phyloP scores from a whole-genome alignment of 208 protist genomes.

The Leishmania arabica region DNA sequence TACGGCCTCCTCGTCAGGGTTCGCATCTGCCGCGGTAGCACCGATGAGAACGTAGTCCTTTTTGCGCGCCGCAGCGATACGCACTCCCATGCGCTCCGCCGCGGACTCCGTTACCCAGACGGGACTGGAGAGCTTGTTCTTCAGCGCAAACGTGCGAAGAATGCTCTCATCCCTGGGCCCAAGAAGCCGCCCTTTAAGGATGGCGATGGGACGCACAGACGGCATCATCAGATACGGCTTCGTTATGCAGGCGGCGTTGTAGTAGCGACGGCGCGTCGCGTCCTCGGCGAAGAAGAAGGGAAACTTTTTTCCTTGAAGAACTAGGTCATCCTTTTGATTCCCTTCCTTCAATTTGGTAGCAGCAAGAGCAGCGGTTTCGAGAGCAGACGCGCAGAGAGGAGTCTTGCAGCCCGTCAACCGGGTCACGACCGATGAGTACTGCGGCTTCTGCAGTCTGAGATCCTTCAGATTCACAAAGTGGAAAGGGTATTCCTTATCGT shows the following conservation, averaged over 20 bases:
- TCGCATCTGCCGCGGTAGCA: conserved; percentile 45
- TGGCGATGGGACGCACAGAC: conserved; percentile 76
- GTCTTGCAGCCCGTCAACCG: conserved; percentile 14
- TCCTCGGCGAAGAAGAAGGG: conserved; percentile 84
- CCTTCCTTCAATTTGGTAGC: not conserved
- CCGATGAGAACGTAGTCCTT: conserved; percentile 77
- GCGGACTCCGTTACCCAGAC: conserved; percentile 76
- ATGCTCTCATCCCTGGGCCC: conserved; percentile 80
- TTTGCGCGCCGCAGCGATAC: conserved; percentile 54
- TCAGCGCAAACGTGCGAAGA: conserved; percentile 74
- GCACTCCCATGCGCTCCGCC: conserved; percentile 66
- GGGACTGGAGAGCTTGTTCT: conserved; percentile 86
- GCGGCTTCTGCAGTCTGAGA: conserved; percentile 57
- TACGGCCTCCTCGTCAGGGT: conserved; percentile 45
- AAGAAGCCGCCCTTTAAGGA: conserved; percentile 77
- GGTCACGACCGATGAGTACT: conserved; percentile 37
- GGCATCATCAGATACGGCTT: conserved; percentile 80
- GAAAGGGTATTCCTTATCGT: conserved; percentile 74
- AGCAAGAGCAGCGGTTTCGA: not conserved
- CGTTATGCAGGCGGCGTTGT: conserved; percentile 78
- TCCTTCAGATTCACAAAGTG: conserved; percentile 89
- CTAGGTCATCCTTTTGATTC: not conserved
- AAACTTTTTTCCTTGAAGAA: conserved; percentile 7
- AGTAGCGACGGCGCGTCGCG: conserved; percentile 84
- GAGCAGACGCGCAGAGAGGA: conserved; percentile 37